Conservation (phyloP, 2,329 filamentous ascomycete genomes). For the Truncatella angustata region DNA sequence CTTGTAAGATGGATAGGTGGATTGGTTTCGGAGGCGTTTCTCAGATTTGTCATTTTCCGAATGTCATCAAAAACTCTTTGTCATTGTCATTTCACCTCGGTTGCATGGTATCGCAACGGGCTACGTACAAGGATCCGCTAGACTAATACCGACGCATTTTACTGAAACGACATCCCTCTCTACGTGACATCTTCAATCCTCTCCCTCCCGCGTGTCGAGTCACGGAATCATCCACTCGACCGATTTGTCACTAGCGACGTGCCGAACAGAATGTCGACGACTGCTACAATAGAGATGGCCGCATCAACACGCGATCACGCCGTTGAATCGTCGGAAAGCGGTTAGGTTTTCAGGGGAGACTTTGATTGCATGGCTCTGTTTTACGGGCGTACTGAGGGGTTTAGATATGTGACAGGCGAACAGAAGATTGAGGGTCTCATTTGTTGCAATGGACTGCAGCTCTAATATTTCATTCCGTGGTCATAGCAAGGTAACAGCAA, state of each 20-base stretch:
- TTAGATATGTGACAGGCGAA: background rate
- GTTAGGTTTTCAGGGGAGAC: too few species aligned
- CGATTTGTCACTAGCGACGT: background rate
- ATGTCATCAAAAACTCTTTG: conserved; percentile 28
- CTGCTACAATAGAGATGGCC: too few species aligned
- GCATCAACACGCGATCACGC: too few species aligned
- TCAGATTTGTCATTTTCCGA: conserved; percentile 22
- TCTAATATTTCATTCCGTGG: background rate
- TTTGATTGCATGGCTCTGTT: too few species aligned
- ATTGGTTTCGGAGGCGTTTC: conserved; percentile 19
- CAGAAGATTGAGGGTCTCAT: background rate
- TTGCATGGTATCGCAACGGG: conserved; percentile 21
- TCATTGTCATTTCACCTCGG: conserved; percentile 24
- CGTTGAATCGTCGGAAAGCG: too few species aligned
- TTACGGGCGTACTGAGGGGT: background rate
- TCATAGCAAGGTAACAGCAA: too few species aligned
- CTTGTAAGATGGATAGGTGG: conserved; percentile 39
- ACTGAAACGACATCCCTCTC: conserved; percentile 19
- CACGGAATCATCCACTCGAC: background rate
- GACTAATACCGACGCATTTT: conserved; percentile 42
- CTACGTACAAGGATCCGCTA: conserved; percentile 40
- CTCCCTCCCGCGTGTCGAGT: background rate
- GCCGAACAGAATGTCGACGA: too few species aligned
- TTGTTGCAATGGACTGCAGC: background rate
- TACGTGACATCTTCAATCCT: conserved; percentile 13